These are phyloP conservation scores for Corymbia citriodora DNA, from an alignment of 441 rosid species.

Conservation along the genomic window DNA sequence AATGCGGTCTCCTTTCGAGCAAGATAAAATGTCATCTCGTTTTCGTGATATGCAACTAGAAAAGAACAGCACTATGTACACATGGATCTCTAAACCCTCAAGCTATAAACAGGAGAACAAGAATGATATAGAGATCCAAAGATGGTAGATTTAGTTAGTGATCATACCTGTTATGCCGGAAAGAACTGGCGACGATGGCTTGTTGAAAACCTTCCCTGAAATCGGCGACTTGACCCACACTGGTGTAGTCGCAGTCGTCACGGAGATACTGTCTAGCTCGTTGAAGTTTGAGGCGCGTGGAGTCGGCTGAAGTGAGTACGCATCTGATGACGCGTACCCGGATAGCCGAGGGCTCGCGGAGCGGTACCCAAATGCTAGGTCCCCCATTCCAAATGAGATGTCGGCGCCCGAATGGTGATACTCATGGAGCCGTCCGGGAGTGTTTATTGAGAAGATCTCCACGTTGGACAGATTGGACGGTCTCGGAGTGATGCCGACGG, in stretches of 20 bases:
- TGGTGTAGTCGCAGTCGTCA: conserved; percentile 34
- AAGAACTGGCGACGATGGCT: conserved; percentile 34
- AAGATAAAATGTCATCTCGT: not conserved
- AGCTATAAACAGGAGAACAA: not conserved
- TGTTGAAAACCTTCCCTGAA: conserved; percentile 43
- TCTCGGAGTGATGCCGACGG: conserved; percentile 54
- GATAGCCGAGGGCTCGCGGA: conserved; percentile 56
- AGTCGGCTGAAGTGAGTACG: conserved; percentile 75
- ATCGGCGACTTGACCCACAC: conserved; percentile 59
- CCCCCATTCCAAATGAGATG: conserved; percentile 43
- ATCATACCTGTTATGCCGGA: conserved; percentile 19
- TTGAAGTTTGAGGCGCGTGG: conserved; percentile 72
- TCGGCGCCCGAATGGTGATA: conserved; percentile 20
- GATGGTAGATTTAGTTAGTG: not conserved
- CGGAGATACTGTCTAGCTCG: conserved; percentile 38
- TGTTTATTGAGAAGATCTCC: conserved; percentile 69
- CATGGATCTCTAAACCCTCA: not conserved
- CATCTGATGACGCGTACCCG: conserved; percentile 70
- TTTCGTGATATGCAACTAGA: not conserved
- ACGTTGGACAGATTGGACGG: conserved; percentile 76
- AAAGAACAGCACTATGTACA: not conserved
- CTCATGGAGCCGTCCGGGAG: conserved; percentile 37
- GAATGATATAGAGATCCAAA: not conserved
- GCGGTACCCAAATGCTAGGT: conserved; percentile 42
- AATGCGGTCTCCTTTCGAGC: not conserved